Percentiles rank a stretch among this genome's conserved stretches.
Conservation (phyloP, 176 grass and related monocot species). For the Saccharum spontaneum region DNA sequence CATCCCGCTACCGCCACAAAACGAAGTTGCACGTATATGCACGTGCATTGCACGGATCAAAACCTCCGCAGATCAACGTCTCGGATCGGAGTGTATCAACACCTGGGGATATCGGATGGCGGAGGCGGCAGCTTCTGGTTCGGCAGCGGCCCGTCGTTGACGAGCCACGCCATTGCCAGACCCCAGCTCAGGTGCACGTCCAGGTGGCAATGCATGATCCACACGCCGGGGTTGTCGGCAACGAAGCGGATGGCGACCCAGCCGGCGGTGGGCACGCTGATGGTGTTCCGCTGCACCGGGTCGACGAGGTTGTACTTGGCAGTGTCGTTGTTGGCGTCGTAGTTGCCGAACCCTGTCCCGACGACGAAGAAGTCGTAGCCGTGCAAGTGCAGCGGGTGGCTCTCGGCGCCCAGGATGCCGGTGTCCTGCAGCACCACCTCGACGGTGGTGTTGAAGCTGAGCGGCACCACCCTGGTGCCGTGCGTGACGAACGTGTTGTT, state of each 20-base stretch:
- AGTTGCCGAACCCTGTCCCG: slow-evolving; percentile 59
- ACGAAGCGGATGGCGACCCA: slow-evolving; percentile 80
- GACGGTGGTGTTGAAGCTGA: slow-evolving; percentile 60
- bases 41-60: slow-evolving; percentile 1
- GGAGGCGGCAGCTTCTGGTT: slow-evolving; percentile 78
- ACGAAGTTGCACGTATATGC: background rate
- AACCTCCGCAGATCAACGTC: background rate
- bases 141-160: slow-evolving; percentile 60
- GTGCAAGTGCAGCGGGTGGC: slow-evolving; percentile 83
- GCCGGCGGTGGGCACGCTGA: slow-evolving; percentile 69
- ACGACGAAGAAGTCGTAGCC: slow-evolving; percentile 76
- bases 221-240: slow-evolving; percentile 77
- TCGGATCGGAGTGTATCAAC: slow-evolving; percentile 23
- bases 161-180: slow-evolving; percentile 83
- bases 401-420: slow-evolving; percentile 59
- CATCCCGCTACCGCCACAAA: background rate
- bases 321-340: slow-evolving; percentile 43
- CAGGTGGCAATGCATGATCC: slow-evolving; percentile 94
- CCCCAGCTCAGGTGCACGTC: slow-evolving; percentile 86
- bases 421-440: slow-evolving; percentile 87
- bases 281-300: slow-evolving; percentile 70
- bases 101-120: slow-evolving; percentile 68
- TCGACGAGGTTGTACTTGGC: slow-evolving; percentile 61
- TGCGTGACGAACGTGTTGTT: slow-evolving; percentile 63
- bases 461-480: slow-evolving; percentile 62